Evolutionary conservation across 257 asterid species (phyloP).

Genomic region (Nicotiana noctiflora): DNA sequence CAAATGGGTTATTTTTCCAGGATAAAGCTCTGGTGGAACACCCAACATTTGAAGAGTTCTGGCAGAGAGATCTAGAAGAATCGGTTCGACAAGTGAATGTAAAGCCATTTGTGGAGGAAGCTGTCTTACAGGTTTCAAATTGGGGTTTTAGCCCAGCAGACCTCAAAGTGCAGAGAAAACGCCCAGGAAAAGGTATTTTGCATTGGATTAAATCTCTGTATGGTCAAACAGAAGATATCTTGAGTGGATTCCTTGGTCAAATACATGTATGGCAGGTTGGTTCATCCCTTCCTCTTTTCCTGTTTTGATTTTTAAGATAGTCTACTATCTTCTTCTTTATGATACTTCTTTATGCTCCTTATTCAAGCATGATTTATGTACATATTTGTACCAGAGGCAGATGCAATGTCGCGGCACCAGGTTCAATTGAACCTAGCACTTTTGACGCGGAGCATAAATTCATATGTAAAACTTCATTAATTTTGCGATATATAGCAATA

Average conservation of each 20-base stretch:
- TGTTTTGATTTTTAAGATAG: not conserved
- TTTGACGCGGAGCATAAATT: no score
- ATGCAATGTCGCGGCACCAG: no score
- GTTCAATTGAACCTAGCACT: no score
- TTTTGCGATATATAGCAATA: no score
- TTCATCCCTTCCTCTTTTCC: not conserved
- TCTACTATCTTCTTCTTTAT: not conserved
- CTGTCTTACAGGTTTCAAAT: conserved; percentile 67
- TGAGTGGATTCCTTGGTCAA: conserved; percentile 76
- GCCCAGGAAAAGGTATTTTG: conserved; percentile 44
- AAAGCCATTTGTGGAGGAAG: conserved; percentile 82
- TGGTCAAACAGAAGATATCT: conserved; percentile 41
- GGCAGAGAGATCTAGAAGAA: conserved; percentile 91
- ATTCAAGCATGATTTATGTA: not conserved
- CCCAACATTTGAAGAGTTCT: conserved; percentile 47
- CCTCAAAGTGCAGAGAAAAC: conserved; percentile 52
- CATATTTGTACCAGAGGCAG: not conserved
- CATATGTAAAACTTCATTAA: no score
- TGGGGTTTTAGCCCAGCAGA: conserved; percentile 89
- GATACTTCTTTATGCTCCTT: not conserved
- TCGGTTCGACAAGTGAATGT: conserved; percentile 68
- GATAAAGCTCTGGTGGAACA: conserved; percentile 65
- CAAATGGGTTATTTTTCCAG: conserved; percentile 31
- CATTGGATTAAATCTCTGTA: conserved; percentile 65
- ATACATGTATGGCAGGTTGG: conserved; percentile 97